A percentile compares a stretch with the other conserved stretches of the same genome.
Evolutionary conservation across 1,284 basidiomycete genomes (phyloP).

Genomic region (Paramarasmius palmivorus): DNA sequence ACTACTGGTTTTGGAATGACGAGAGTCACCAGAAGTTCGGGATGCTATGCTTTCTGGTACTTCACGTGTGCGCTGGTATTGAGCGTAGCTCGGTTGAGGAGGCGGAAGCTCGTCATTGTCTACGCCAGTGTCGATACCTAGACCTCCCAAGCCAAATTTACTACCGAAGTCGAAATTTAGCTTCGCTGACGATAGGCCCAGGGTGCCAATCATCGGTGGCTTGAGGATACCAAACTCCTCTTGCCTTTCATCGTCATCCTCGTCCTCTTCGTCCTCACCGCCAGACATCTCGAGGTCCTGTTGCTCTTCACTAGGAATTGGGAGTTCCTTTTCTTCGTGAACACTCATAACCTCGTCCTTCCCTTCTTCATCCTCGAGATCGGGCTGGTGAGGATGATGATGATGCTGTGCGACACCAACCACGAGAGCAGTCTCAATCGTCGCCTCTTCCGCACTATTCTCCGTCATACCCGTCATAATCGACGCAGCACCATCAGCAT

Average conservation of each 20-base stretch:
- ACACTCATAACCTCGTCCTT: background rate
- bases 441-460: constrained; percentile 46
- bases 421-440: constrained; percentile 37
- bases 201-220: constrained; percentile 15
- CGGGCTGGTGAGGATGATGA: constrained; percentile 7
- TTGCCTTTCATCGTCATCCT: constrained; percentile 8
- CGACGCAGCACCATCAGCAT: constrained; percentile 25
- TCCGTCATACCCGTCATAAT: constrained; percentile 39
- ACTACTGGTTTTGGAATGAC: constrained; percentile 11
- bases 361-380: background rate
- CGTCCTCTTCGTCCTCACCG: constrained; percentile 17
- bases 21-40: background rate
- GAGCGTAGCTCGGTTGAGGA: background rate
- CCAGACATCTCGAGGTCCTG: background rate
- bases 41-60: constrained; percentile 21
- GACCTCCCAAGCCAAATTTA: constrained; percentile 39
- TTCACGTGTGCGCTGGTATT: background rate
- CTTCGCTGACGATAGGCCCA: constrained; percentile 13
- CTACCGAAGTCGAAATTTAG: constrained; percentile 48
- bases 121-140: constrained; percentile 21
- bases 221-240: constrained; percentile 35
- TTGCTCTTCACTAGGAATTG: constrained; percentile 10
- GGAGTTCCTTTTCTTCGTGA: too few species aligned
- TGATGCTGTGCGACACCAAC: constrained; percentile 14
- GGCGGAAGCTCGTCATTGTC: constrained; percentile 15